phyloP scores from a whole-genome alignment of 345 rosid species.

The Arabidopsis arenosa region DNA sequence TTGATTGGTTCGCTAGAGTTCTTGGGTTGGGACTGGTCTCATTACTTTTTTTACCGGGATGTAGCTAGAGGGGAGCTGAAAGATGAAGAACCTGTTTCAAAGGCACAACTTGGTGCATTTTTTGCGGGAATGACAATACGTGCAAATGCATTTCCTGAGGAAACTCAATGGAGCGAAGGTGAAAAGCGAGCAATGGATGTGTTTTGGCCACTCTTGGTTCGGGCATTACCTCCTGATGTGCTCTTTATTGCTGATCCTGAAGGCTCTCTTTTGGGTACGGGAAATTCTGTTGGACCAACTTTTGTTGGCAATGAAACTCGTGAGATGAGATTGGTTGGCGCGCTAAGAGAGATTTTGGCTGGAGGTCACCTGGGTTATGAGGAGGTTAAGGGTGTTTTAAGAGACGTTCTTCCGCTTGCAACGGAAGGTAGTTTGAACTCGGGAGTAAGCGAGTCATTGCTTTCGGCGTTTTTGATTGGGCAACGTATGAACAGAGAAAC shows the following conservation, averaged over 20 bases:
- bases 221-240: slow-evolving; percentile 79
- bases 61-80: slow-evolving; percentile 78
- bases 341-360: slow-evolving; percentile 88
- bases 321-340: slow-evolving; percentile 98
- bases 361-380: slow-evolving; percentile 97
- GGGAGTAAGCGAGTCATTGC: slow-evolving; percentile 86
- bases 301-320: slow-evolving; percentile 67
- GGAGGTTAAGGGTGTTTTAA: slow-evolving; percentile 88
- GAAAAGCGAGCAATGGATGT: slow-evolving; percentile 73
- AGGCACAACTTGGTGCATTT: slow-evolving; percentile 93
- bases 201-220: slow-evolving; percentile 80
- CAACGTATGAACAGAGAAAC: slow-evolving; percentile 98
- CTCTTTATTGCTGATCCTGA: slow-evolving; percentile 95
- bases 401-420: slow-evolving; percentile 81
- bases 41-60: background rate
- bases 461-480: slow-evolving; percentile 95
- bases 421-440: slow-evolving; percentile 49
- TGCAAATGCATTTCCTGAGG: slow-evolving; percentile 86
- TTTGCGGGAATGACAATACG: slow-evolving; percentile 97
- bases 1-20: slow-evolving; percentile 11
- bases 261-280: slow-evolving; percentile 80
- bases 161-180: slow-evolving; percentile 97
- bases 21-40: background rate
- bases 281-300: slow-evolving; percentile 76
- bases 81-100: slow-evolving; percentile 77